These are phyloP conservation scores for Vitis cinerea DNA, from an alignment of 164 flowering plant species.

Conservation along the genomic window DNA sequence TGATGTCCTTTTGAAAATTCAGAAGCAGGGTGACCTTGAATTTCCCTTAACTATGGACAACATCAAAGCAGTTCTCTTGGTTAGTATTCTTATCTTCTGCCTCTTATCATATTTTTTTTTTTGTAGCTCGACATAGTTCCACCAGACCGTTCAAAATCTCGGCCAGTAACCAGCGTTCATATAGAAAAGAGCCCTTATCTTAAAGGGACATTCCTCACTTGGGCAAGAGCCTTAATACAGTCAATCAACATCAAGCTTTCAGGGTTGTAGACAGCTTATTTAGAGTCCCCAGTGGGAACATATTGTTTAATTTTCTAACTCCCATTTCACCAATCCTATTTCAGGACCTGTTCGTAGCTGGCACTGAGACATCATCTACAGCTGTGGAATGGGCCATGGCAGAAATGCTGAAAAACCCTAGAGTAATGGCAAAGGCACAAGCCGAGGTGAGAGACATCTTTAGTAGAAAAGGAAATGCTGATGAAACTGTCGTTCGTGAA, in stretches of 20 bases:
- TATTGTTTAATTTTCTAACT: too few species aligned
- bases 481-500: slow-evolving; percentile 2
- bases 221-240: too few species aligned
- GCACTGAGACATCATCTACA: slow-evolving; percentile 17
- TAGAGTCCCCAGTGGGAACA: too few species aligned
- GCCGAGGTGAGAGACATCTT: slow-evolving; percentile 11
- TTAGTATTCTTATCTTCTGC: neutral
- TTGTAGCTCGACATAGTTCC: too few species aligned
- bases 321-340: neutral
- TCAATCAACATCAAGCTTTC: too few species aligned
- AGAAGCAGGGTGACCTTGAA: neutral
- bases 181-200: neutral
- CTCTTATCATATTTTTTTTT: neutral
- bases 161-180: too few species aligned
- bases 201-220: too few species aligned
- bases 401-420: slow-evolving; percentile 7
- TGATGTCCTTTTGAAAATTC: slow-evolving; percentile 21
- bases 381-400: slow-evolving; percentile 22
- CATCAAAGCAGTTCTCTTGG: slow-evolving; percentile 22
- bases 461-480: neutral
- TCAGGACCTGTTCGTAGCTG: slow-evolving; percentile 14
- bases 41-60: slow-evolving; percentile 3
- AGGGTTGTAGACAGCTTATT: too few species aligned
- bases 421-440: slow-evolving; percentile 12
- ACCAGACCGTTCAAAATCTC: too few species aligned